Conservation (phyloP, 805 yeast species). For the Yarrowia alimentaria region DNA sequence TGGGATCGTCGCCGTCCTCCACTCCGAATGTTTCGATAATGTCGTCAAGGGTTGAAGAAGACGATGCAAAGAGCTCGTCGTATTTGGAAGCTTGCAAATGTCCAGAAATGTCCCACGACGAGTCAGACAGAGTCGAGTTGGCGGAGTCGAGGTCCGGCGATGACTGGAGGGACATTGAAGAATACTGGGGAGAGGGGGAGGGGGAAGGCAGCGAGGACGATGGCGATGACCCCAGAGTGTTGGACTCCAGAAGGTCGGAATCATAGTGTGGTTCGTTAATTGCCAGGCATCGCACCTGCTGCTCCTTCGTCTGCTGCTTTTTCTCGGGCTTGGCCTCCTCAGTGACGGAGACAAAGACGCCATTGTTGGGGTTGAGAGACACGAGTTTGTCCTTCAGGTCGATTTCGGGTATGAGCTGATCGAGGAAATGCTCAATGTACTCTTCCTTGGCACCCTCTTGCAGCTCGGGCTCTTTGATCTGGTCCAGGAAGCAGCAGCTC, state of each 20-base stretch:
- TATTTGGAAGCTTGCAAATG: conserved; percentile 6
- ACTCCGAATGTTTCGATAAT: conserved; percentile 34
- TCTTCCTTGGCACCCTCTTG: conserved; percentile 21
- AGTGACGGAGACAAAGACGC: neutral
- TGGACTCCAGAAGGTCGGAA: neutral
- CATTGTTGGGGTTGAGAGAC: conserved; percentile 29
- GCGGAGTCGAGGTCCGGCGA: conserved; percentile 22
- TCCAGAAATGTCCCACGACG: conserved; percentile 25
- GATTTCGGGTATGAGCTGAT: conserved; percentile 7
- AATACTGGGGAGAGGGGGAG: conserved; percentile 21
- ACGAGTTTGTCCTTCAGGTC: conserved; percentile 22
- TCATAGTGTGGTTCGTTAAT: neutral
- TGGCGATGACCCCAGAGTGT: neutral
- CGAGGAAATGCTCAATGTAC: conserved; percentile 7
- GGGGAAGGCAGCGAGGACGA: conserved; percentile 7
- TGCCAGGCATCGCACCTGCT: no score
- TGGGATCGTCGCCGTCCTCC: neutral
- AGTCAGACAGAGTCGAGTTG: conserved; percentile 14
- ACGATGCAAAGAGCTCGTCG: conserved; percentile 30
- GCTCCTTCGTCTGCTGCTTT: neutral
- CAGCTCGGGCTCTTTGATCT: conserved; percentile 17
- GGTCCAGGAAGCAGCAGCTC: conserved; percentile 22
- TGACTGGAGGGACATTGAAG: conserved; percentile 7
- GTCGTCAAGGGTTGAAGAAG: conserved; percentile 35
- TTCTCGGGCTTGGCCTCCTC: neutral